Conservation (phyloP, 2,329 filamentous ascomycete genomes). For the Clonostachys rosea region DNA sequence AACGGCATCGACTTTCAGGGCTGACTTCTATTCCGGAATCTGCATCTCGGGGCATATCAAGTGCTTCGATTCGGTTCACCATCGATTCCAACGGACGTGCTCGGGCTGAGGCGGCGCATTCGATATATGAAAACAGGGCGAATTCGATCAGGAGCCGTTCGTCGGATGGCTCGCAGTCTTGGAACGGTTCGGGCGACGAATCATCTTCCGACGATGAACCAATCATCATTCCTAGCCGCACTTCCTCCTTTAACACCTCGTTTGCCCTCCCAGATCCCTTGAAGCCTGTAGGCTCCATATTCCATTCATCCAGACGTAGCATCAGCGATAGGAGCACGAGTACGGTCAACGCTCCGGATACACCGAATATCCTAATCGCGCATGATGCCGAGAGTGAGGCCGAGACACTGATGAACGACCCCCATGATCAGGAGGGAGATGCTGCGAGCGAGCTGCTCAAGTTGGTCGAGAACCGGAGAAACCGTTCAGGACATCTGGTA, state of each 20-base stretch:
- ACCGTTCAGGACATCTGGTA: slow-evolving; percentile 9
- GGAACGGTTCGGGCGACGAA: slow-evolving; percentile 21
- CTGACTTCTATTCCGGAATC: slow-evolving; percentile 56
- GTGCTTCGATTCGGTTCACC: slow-evolving; percentile 56
- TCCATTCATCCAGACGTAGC: slow-evolving; percentile 40
- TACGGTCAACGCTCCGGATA: slow-evolving; percentile 15
- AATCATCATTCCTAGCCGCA: slow-evolving; percentile 59
- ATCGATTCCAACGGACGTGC: slow-evolving; percentile 60
- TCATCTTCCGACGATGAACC: slow-evolving; percentile 61
- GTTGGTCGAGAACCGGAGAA: slow-evolving; percentile 43
- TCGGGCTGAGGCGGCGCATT: slow-evolving; percentile 45
- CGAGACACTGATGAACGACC: slow-evolving; percentile 51
- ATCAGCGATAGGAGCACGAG: slow-evolving; percentile 44
- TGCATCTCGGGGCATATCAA: slow-evolving; percentile 31
- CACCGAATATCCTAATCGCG: slow-evolving; percentile 24
- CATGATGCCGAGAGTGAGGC: slow-evolving; percentile 51
- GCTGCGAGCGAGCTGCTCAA: slow-evolving; percentile 57
- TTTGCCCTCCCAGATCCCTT: slow-evolving; percentile 52
- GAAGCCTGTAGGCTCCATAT: slow-evolving; percentile 42
- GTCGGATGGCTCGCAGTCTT: slow-evolving; percentile 6
- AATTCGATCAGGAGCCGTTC: slow-evolving; percentile 5
- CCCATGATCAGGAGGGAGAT: slow-evolving; percentile 38
- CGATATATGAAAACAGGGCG: slow-evolving; percentile 21
- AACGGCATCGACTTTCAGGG: slow-evolving; percentile 42
- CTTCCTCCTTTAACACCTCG: slow-evolving; percentile 44